Base-by-base conservation (phyloP, 1,284 basidiomycete species). In the Malassezia sp. region DNA sequence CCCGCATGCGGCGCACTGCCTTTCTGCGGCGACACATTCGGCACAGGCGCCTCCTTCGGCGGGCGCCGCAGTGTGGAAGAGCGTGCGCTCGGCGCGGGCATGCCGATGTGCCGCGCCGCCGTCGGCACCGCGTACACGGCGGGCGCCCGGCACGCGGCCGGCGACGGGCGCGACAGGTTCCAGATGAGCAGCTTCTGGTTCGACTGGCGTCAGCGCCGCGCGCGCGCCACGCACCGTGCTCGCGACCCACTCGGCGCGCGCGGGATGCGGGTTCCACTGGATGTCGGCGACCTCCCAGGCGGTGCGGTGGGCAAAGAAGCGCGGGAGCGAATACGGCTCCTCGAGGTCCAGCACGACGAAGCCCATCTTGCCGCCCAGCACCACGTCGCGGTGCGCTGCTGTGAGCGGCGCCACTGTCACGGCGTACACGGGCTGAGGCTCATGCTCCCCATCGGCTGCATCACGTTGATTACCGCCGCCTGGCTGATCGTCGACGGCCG, bases 271-370 rank as follows among this genome's bases (percentile, higher is more conserved):
- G 43, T 90, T 91, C 90, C 91, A 97, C 68, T 97, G 90, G 2
- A 90, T 65, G 36, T 71, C 91, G 5, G 90, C 90, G 3, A 95
- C 88, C 61, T 93, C 87, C 87, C 90, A 96, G 8, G 85, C 87
- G 3, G 89, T 89, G 10, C 87, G 85, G 71, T 97, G 89, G 2
- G 91, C 89, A 9, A 96, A 77, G 63, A 87, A 95, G 34, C 91
- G 79, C 12, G 93, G 91, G 0, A 88, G 78, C 52, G 85, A 81
- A 28, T 85, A 77, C 0, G 88, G 85, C 21, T 84, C 80, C 52
- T 89, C 83, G 7, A 97, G 76, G 72, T 96, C 91, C 56, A 97
- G 84, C 52, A 97, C 89, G 71, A 87, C 96, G n/a, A 97, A 76
- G 0, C 91, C 91, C 56, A 87, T 83, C 7, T 91, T 80, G 6